Evolutionary conservation across 23 red algal species (phyloP), one percentile per base, ranked within the genome.

Genomic region (Agarophyton chilense): DNA sequence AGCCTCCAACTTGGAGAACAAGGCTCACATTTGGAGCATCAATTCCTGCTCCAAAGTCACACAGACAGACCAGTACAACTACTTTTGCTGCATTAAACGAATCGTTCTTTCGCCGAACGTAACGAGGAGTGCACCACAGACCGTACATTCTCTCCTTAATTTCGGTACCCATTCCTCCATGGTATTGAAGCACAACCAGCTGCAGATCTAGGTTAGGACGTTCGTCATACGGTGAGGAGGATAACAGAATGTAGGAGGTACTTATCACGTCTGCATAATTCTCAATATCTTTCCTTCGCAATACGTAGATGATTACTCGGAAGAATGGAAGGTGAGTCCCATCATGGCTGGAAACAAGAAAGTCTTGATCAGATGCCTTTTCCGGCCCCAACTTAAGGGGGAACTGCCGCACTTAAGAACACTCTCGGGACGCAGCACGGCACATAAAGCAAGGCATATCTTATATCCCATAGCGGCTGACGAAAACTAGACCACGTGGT

Each of bases 11-110:
- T 4, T 78, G 74, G 22, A 78, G 2, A 3, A 57, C 52, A 10
- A 78, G 9, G 14, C 74, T 44, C 1, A 78, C 74, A 55, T 78
- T 78, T 1, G 74, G 46, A 13, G 52, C 74, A 29, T 78, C 74
- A 8, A 78, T 47, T 55, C 74, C 74, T 1, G 74, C 32, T 12
- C 74, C 74, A 78, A 78, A 78, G 13, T 44, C 74, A 41, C 38
- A 78, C 16, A 46, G 5, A 25, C 46, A 55, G 1, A 78, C 72
- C 74, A 78, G 53, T 13, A 78, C 19, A 17, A 41, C 24, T 25
- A 78, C 24, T 24, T 51, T 29, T 10, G 56, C 2, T 31, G 2
- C 4, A 8, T 21, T 11, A 2, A 24, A 31, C 1, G 14, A 8
- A 8, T 31, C 21, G 9, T 61, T 61, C 17, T 24, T 19, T 26